Evolutionary conservation across 371 early-diverging fungal genomes (phyloP).

Genomic region (Syncephalastrum monosporum): DNA sequence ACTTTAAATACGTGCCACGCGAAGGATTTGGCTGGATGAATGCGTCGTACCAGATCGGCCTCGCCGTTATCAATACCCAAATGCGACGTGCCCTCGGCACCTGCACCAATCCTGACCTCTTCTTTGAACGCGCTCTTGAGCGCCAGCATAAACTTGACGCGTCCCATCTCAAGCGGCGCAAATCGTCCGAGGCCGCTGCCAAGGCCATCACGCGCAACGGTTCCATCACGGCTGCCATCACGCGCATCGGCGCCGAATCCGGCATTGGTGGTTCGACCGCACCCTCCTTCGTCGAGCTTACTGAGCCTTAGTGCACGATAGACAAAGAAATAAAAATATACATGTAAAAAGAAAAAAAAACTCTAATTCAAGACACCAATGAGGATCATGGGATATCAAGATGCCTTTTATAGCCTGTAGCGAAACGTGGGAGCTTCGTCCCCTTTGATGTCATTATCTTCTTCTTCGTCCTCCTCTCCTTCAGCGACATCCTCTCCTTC

Average conservation of each 20-base stretch:
- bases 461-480: no score
- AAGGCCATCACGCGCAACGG: conserved; percentile 29
- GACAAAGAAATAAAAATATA: no score
- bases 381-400: no score
- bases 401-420: no score
- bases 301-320: conserved; percentile 5
- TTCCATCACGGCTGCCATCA: conserved; percentile 25
- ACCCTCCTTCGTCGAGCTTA: conserved; percentile 11
- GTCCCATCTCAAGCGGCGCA: conserved; percentile 16
- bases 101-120: conserved; percentile 74
- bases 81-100: conserved; percentile 87
- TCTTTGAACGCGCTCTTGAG: conserved; percentile 51
- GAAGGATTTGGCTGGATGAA: conserved; percentile 99
- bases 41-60: conserved; percentile 86
- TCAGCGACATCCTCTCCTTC: no score
- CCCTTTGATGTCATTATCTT: no score
- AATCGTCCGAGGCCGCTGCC: conserved; percentile 28
- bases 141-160: conserved; percentile 22
- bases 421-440: no score
- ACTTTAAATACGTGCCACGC: conserved; percentile 91
- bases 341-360: no score
- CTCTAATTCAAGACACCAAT: no score
- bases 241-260: conserved; percentile 15
- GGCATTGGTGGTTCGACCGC: conserved; percentile 15
- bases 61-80: conserved; percentile 71